Evolutionary conservation across 345 rosid genomes (phyloP).

Genomic region (Rhodamnia argentea): DNA sequence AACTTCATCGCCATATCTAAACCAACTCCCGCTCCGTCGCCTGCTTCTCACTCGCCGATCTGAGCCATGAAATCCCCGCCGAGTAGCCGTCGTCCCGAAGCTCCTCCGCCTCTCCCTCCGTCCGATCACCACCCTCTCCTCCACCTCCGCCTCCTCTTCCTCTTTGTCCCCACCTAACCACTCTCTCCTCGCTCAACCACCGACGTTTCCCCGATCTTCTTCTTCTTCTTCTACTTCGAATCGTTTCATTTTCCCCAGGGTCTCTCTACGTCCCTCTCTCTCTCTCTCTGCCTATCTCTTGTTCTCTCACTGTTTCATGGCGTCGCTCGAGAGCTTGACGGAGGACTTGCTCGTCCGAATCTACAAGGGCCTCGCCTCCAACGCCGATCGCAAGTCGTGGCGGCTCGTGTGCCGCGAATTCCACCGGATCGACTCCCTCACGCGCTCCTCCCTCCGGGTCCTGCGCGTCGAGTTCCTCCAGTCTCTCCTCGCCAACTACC

Average conservation of each 20-base stretch:
- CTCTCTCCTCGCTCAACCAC: background rate
- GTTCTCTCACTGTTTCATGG: background rate
- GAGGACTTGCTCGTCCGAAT: conserved; percentile 63
- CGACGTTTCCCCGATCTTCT: background rate
- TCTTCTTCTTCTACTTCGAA: background rate
- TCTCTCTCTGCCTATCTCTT: background rate
- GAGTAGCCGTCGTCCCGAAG: conserved; percentile 7
- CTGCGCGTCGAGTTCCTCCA: conserved; percentile 61
- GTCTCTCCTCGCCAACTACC: conserved; percentile 33
- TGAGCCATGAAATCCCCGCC: background rate
- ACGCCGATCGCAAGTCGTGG: conserved; percentile 52
- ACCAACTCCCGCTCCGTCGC: background rate
- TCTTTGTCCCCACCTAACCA: conserved; percentile 63
- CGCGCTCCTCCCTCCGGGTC: conserved; percentile 43
- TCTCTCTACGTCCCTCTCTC: background rate
- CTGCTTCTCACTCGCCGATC: background rate
- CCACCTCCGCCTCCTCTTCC: conserved; percentile 66
- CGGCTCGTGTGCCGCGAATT: conserved; percentile 71
- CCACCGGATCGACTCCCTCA: conserved; percentile 47
- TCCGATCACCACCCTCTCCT: conserved; percentile 22
- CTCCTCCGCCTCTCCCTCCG: conserved; percentile 37
- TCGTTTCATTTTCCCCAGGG: background rate
- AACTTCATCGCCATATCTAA: background rate
- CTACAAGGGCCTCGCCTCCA: conserved; percentile 27
- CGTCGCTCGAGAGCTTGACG: conserved; percentile 38